Percentiles rank a stretch among this genome's conserved stretches.
phyloP scores from a whole-genome alignment of 2,329 filamentous ascomycete genomes.

The Trichoderma afroharzianum region DNA sequence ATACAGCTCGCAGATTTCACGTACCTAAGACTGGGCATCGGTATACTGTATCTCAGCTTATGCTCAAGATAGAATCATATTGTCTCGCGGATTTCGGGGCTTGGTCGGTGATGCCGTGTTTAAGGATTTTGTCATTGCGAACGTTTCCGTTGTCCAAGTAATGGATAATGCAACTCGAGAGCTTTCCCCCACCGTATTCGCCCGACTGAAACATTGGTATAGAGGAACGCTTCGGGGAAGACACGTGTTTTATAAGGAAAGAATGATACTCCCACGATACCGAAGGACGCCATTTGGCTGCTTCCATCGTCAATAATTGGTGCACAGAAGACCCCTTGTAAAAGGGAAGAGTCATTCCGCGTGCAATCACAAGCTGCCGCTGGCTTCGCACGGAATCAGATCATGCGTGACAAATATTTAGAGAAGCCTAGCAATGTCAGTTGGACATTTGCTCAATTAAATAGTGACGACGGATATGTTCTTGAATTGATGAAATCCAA shows the following conservation, averaged over 20 bases:
- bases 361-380: too few relatives aligned
- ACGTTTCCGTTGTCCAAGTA: not conserved
- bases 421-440: too few relatives aligned
- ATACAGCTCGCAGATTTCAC: too few relatives aligned
- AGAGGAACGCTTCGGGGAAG: not conserved
- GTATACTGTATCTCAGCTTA: not conserved
- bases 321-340: too few relatives aligned
- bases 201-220: not conserved
- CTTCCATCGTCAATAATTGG: not conserved
- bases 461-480: too few relatives aligned
- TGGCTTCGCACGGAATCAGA: too few relatives aligned
- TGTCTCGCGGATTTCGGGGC: not conserved
- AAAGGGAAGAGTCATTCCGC: too few relatives aligned
- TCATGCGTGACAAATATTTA: too few relatives aligned
- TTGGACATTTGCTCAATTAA: too few relatives aligned
- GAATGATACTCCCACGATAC: not conserved
- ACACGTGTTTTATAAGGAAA: not conserved
- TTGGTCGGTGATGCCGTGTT: not conserved
- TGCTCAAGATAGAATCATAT: not conserved
- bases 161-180: not conserved
- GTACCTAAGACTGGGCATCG: too few relatives aligned
- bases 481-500: too few relatives aligned
- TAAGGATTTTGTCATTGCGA: not conserved
- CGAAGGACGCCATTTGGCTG: constrained; percentile 16
- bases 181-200: not conserved